phyloP scores from a whole-genome alignment of 2,329 filamentous ascomycete genomes.

The Leptographium wingfieldii region DNA sequence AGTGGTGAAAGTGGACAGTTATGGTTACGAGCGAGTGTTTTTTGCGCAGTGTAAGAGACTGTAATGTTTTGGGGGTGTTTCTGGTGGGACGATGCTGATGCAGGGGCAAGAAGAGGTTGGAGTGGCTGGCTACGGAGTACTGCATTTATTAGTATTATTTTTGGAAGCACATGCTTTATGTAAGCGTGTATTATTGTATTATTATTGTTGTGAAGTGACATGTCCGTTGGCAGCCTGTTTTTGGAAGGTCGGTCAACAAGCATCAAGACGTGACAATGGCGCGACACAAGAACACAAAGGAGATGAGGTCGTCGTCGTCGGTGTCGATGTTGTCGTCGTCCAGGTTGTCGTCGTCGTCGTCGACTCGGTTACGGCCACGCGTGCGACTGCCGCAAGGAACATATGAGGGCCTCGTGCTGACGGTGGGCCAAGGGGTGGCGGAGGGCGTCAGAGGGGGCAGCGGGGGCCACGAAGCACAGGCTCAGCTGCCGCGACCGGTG shows the following conservation, averaged over 20 bases:
- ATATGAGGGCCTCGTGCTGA: constrained; percentile 21
- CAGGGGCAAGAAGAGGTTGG: too few relatives aligned
- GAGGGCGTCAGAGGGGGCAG: too few relatives aligned
- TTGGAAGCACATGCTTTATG: too few relatives aligned
- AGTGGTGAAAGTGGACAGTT: not conserved
- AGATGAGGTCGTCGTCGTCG: not conserved
- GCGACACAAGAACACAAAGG: not conserved
- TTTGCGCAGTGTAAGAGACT: not conserved
- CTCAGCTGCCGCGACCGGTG: constrained; percentile 15
- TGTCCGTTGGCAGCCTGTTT: not conserved
- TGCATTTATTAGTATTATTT: too few relatives aligned
- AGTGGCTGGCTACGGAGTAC: too few relatives aligned
- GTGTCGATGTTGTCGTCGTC: not conserved
- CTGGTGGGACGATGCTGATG: too few relatives aligned
- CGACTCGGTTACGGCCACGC: constrained; percentile 1
- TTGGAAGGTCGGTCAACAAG: not conserved
- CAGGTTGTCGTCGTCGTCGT: not conserved
- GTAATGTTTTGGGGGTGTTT: too few relatives aligned
- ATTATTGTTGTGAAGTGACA: too few relatives aligned
- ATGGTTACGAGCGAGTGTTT: not conserved
- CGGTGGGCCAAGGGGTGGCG: constrained; percentile 6
- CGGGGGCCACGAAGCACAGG: not conserved
- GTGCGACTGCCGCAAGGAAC: constrained; percentile 26
- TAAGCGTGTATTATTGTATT: not conserved
- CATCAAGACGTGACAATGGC: not conserved